Percentiles rank a stretch among this genome's conserved stretches.
Evolutionary conservation across 306 rosid species (phyloP).

Genomic region (Cicer chorassanicum): DNA sequence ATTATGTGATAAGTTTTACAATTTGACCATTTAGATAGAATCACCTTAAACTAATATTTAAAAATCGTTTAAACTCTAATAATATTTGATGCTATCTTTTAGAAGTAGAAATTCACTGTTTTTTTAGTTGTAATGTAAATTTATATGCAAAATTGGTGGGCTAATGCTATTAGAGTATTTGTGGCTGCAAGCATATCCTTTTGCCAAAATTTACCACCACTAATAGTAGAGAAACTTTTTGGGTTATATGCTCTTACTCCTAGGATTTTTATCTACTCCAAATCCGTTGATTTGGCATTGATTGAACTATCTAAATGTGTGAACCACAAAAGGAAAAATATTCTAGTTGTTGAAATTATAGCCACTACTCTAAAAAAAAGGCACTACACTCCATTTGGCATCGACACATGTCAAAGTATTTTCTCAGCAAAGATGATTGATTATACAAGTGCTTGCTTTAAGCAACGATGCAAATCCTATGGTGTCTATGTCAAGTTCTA

Average conservation of each 20-base stretch:
- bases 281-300: slow-evolving; percentile 29
- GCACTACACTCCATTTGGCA: slow-evolving; percentile 3
- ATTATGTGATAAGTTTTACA: no score
- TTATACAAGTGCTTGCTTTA: slow-evolving; percentile 13
- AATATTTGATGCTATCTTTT: not conserved
- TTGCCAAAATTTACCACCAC: slow-evolving; percentile 39
- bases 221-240: slow-evolving; percentile 36
- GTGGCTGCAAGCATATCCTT: slow-evolving; percentile 48
- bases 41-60: no score
- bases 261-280: slow-evolving; percentile 51
- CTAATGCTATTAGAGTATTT: not conserved
- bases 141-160: not conserved
- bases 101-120: not conserved
- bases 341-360: slow-evolving; percentile 43
- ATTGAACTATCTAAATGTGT: slow-evolving; percentile 22
- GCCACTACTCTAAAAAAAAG: slow-evolving; percentile 35
- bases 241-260: slow-evolving; percentile 28
- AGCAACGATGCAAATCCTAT: slow-evolving; percentile 25
- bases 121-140: not conserved
- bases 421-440: slow-evolving; percentile 2
- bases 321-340: slow-evolving; percentile 46
- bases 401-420: slow-evolving; percentile 14
- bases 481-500: slow-evolving; percentile 8
- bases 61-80: not conserved
- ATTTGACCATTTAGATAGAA: no score